A percentile compares a stretch with the other conserved stretches of the same genome.
Conservation (phyloP, 345 rosid genomes). For the Xanthoceras sorbifolium region DNA sequence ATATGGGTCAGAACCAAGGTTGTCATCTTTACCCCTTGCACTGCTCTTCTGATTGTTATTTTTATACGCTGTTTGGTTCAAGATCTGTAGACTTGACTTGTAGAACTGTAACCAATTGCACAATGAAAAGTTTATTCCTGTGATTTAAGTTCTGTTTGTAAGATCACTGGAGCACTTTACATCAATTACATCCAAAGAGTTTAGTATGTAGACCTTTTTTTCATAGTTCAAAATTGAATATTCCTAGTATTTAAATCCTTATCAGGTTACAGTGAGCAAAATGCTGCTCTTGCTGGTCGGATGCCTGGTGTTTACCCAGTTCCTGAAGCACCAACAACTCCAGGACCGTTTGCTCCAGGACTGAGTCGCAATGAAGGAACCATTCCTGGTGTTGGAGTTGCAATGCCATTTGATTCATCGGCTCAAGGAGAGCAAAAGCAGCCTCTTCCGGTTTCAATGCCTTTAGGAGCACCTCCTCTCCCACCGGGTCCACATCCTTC, state of each 20-base stretch:
- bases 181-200: neutral
- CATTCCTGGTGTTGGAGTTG: constrained; percentile 93
- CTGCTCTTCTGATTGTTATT: neutral
- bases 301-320: constrained; percentile 67
- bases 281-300: constrained; percentile 67
- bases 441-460: constrained; percentile 59
- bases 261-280: constrained; percentile 86
- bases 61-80: neutral
- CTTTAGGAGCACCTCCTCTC: constrained; percentile 86
- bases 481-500: constrained; percentile 99
- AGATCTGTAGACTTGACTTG: neutral
- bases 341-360: constrained; percentile 86
- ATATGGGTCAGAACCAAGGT: constrained; percentile 78
- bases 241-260: constrained; percentile 16
- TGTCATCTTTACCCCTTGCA: neutral
- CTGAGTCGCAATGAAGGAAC: constrained; percentile 85
- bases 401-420: constrained; percentile 79
- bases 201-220: neutral
- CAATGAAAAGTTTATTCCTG: neutral
- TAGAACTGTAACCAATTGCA: neutral
- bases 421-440: constrained; percentile 89
- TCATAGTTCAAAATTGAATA: neutral
- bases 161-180: neutral
- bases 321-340: constrained; percentile 72
- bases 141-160: neutral